Conservation (phyloP, 768 basidiomycete genomes). For the Lactarius sp. region DNA sequence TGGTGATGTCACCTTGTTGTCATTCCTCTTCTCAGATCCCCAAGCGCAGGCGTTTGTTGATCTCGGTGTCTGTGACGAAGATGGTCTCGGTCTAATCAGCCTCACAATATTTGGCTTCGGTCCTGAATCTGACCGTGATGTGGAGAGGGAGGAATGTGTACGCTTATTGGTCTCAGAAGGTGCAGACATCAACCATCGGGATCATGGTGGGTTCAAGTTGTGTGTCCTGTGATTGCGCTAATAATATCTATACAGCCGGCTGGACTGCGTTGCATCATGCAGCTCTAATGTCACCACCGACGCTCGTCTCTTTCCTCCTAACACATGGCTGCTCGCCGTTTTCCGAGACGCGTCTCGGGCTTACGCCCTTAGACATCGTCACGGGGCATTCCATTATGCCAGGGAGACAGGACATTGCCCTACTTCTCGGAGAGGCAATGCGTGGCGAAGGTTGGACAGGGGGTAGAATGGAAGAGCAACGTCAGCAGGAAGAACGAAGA, state of each 20-base stretch:
- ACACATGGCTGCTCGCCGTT: slow-evolving; percentile 88
- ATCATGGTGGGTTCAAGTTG: slow-evolving; percentile 48
- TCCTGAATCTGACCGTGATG: slow-evolving; percentile 72
- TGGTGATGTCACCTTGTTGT: slow-evolving; percentile 66
- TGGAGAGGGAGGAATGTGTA: slow-evolving; percentile 89
- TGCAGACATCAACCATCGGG: slow-evolving; percentile 54
- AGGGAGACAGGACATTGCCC: slow-evolving; percentile 77
- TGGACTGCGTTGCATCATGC: slow-evolving; percentile 97
- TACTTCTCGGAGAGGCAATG: slow-evolving; percentile 89
- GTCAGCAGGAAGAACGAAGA: slow-evolving; percentile 54
- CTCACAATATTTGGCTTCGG: slow-evolving; percentile 78
- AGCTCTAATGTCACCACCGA: slow-evolving; percentile 81
- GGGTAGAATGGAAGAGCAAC: slow-evolving; percentile 66
- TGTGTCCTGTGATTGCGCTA: neutral
- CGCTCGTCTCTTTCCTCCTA: slow-evolving; percentile 86
- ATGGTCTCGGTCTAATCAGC: slow-evolving; percentile 78
- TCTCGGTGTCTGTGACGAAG: slow-evolving; percentile 71
- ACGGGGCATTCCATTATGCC: slow-evolving; percentile 77
- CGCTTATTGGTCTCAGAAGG: slow-evolving; percentile 75
- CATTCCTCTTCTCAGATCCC: slow-evolving; percentile 64
- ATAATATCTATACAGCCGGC: slow-evolving; percentile 51
- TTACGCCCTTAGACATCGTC: slow-evolving; percentile 87
- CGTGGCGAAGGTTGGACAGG: slow-evolving; percentile 78
- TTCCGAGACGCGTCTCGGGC: slow-evolving; percentile 64
- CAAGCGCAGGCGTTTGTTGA: slow-evolving; percentile 65